Percentiles rank a stretch among this genome's conserved stretches.
Evolutionary conservation across 371 early-diverging fungal species (phyloP).

Genomic region (Apophysomyces elegans): DNA sequence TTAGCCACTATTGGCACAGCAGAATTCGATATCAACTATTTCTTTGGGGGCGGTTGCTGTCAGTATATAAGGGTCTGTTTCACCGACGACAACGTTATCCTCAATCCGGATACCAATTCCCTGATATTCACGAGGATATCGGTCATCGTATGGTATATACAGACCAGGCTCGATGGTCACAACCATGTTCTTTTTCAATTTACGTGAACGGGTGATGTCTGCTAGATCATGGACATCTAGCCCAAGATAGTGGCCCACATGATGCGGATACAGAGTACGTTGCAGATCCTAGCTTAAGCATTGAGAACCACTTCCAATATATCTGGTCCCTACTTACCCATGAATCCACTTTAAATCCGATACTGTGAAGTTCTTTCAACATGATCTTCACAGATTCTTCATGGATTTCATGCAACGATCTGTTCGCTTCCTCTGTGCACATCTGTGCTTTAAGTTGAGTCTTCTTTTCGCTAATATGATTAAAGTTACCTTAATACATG

Average conservation of each 20-base stretch:
- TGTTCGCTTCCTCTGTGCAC: constrained; percentile 70
- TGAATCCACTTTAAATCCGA: constrained; percentile 64
- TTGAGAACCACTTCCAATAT: neutral
- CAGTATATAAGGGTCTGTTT: constrained; percentile 71
- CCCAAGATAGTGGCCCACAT: constrained; percentile 94
- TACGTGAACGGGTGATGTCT: constrained; percentile 70
- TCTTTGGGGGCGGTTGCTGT: constrained; percentile 86
- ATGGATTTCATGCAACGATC: constrained; percentile 87
- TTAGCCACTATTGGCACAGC: constrained; percentile 36
- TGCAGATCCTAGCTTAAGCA: constrained; percentile 60
- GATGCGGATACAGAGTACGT: constrained; percentile 88
- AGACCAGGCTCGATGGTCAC: constrained; percentile 96
- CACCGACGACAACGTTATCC: constrained; percentile 87
- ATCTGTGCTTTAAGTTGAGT: constrained; percentile 31
- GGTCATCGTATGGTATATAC: constrained; percentile 82
- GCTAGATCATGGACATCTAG: constrained; percentile 93
- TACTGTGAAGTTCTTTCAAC: constrained; percentile 64
- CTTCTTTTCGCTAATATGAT: neutral
- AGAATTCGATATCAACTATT: constrained; percentile 86
- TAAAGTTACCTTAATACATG: constrained; percentile 74
- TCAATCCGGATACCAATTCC: constrained; percentile 97
- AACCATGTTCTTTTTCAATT: constrained; percentile 82
- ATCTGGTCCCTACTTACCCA: constrained; percentile 42
- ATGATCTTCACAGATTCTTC: constrained; percentile 66
- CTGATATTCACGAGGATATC: constrained; percentile 82